A percentile compares a stretch with the other conserved stretches of the same genome.
These are phyloP conservation scores for Fraxinus pennsylvanica DNA, from an alignment of 257 asterid species.

Conservation along the genomic window DNA sequence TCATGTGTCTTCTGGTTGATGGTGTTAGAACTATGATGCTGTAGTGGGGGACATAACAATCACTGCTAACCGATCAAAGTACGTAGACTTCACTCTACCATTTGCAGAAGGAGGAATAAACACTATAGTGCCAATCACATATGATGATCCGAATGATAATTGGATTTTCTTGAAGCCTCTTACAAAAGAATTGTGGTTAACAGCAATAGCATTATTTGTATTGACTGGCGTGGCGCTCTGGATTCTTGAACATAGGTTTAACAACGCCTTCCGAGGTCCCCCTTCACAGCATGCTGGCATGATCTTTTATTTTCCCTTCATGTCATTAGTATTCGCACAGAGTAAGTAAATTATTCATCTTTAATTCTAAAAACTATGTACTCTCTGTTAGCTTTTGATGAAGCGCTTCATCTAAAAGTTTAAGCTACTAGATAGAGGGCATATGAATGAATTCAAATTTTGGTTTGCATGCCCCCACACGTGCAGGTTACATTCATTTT, in stretches of 20 bases:
- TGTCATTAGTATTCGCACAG: constrained; percentile 43
- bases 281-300: constrained; percentile 42
- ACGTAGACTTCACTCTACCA: constrained; percentile 51
- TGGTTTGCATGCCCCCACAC: too few relatives aligned
- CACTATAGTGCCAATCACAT: constrained; percentile 29
- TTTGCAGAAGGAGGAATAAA: constrained; percentile 41
- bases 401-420: neutral
- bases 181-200: constrained; percentile 35
- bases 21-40: constrained; percentile 41
- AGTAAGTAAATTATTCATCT: constrained; percentile 26
- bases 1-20: neutral
- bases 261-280: constrained; percentile 44
- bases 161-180: constrained; percentile 47
- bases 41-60: constrained; percentile 52
- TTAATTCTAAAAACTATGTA: neutral
- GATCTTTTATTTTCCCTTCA: constrained; percentile 48
- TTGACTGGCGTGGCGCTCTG: constrained; percentile 41
- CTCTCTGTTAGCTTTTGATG: neutral
- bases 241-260: constrained; percentile 48
- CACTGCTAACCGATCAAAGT: constrained; percentile 39
- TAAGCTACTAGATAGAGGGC: neutral
- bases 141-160: constrained; percentile 21
- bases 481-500: too few relatives aligned
- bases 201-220: constrained; percentile 33
- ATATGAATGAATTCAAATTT: neutral